Evolutionary conservation across 805 yeast genomes (phyloP).

Genomic region (Metschnikowia proteae): DNA sequence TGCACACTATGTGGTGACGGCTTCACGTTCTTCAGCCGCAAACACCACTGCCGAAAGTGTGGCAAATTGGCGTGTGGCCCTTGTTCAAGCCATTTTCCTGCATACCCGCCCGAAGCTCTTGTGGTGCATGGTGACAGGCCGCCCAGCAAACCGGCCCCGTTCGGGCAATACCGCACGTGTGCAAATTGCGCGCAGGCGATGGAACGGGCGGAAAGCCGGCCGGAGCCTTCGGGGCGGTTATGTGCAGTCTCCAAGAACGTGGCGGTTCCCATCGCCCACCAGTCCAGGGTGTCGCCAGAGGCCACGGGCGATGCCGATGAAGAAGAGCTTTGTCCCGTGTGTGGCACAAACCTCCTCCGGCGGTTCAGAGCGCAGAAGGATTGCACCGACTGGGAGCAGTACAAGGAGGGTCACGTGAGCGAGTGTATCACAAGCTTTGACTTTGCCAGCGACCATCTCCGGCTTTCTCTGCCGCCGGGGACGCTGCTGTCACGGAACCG

Average conservation of each 20-base stretch:
- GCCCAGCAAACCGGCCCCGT: constrained; percentile 10
- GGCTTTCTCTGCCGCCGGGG: constrained; percentile 33
- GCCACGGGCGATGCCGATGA: constrained; percentile 26
- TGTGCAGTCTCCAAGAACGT: constrained; percentile 16
- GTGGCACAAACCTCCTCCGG: constrained; percentile 31
- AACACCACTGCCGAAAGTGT: constrained; percentile 83
- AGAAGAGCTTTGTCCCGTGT: constrained; percentile 40
- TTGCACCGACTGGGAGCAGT: constrained; percentile 31
- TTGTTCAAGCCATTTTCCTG: constrained; percentile 54
- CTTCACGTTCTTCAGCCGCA: constrained; percentile 61
- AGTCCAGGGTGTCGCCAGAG: not conserved
- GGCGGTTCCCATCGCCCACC: constrained; percentile 5
- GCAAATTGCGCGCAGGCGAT: constrained; percentile 63
- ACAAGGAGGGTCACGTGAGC: constrained; percentile 63
- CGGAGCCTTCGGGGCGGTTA: constrained; percentile 8
- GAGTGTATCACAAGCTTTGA: constrained; percentile 68
- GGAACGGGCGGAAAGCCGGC: constrained; percentile 5
- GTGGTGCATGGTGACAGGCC: constrained; percentile 18
- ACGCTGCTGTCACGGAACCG: constrained; percentile 50
- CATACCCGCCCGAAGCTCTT: constrained; percentile 22
- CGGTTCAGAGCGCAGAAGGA: constrained; percentile 17
- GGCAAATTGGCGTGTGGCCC: constrained; percentile 73
- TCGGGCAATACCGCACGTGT: constrained; percentile 60
- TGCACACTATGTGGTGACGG: constrained; percentile 54
- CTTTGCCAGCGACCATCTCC: constrained; percentile 54